Percentiles rank a stretch among this genome's conserved stretches.
These are phyloP conservation scores for Rhizophagus prolifer DNA, from an alignment of 192 early-diverging fungal species.

Conservation along the genomic window DNA sequence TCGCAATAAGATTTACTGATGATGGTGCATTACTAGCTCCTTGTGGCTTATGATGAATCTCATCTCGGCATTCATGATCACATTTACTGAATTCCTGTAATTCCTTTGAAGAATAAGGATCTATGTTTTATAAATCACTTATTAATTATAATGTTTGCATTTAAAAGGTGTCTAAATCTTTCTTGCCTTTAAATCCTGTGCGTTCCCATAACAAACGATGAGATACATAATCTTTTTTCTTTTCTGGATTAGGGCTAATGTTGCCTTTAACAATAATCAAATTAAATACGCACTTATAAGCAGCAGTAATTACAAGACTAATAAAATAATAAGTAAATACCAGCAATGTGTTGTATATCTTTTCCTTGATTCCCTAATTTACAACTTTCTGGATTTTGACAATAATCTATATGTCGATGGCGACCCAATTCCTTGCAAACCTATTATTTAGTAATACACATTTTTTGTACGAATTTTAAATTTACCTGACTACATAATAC, in stretches of 20 bases:
- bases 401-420: slow-evolving; percentile 34
- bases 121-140: not conserved
- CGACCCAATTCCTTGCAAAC: slow-evolving; percentile 11
- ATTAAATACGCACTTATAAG: too few species aligned
- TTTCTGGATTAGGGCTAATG: slow-evolving; percentile 11
- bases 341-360: slow-evolving; percentile 12
- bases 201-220: slow-evolving; percentile 28
- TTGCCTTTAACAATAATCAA: too few species aligned
- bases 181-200: slow-evolving; percentile 21
- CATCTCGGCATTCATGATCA: slow-evolving; percentile 24
- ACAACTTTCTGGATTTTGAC: slow-evolving; percentile 7
- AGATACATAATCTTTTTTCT: slow-evolving; percentile 22
- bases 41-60: not conserved
- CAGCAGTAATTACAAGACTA: too few species aligned
- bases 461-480: not conserved
- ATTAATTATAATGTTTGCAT: too few species aligned
- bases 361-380: slow-evolving; percentile 10
- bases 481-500: slow-evolving; percentile 20
- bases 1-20: not conserved
- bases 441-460: not conserved
- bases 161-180: too few species aligned
- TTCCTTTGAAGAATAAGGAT: slow-evolving; percentile 12
- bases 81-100: slow-evolving; percentile 11
- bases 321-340: not conserved
- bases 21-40: too few species aligned